Evolutionary conservation across 225 moss, liverwort and hornwort genomes (phyloP), one percentile per base, ranked within the genome.

Genomic region (Pseudoscleropodium purum): DNA sequence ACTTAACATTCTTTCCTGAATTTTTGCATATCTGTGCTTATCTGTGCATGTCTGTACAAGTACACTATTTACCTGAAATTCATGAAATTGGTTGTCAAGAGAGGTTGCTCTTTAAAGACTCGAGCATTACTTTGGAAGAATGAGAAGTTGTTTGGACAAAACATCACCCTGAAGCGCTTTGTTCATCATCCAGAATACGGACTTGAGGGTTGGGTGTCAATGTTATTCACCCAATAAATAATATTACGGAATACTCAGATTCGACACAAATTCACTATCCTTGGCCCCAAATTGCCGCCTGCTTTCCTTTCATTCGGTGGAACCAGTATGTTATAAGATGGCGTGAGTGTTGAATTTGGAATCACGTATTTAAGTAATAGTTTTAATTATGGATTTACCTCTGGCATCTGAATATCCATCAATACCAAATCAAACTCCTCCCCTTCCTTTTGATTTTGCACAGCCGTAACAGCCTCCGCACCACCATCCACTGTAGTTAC

Each of bases 391-490:
- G 36, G 15, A 59, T 10, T 57, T 74, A 96, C 98, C 98, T 98
- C 96, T 6, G 98, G 96, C 98, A 98, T 98, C 86, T 98, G 98
- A 86, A 98, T 97, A 79, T 98, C 97, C 98, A 98, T 98, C 84
- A 97, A 89, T 5, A 97, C 88, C 65, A 98, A 92, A 89, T 97
- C 98, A 82, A 95, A 96, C 86, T 94, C 92, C 77, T 87, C 81
- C 18, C 89, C 94, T 87, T 91, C 86, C 86, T 91, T 90, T 87
- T 92, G 94, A 85, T 89, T 92, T 89, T 91, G 91, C 62, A 96
- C 68, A 81, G 95, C 94, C 27, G 83, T 83, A 78, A 98, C 91
- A 45, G 96, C 96, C 87, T 97, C 96, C 70, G 64, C 84, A 60
- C 97, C 98, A 47, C 95, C 94, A 82, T 93, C 67, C 39, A 96